Conservation (phyloP, 202 grass and related monocot species). For the Saccharum hybrid region DNA sequence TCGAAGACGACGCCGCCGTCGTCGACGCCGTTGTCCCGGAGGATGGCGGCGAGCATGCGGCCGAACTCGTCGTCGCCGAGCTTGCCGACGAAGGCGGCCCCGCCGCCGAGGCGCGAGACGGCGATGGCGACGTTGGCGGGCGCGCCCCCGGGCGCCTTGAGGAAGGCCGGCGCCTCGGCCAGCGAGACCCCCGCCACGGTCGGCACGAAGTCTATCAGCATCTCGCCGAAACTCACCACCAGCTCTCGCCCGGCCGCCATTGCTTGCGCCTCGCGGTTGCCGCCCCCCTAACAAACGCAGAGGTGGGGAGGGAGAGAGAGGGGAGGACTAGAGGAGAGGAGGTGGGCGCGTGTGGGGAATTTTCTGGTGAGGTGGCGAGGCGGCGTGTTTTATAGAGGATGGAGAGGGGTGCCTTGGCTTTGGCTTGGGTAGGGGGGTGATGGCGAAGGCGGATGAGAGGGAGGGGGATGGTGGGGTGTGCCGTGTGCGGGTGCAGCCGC, state of each 20-base stretch:
- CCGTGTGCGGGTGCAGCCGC: not conserved
- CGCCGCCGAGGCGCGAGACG: conserved; percentile 78
- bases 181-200: conserved; percentile 85
- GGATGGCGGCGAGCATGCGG: conserved; percentile 86
- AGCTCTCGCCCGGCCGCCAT: conserved; percentile 57
- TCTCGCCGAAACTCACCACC: conserved; percentile 95
- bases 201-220: conserved; percentile 98
- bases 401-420: not conserved
- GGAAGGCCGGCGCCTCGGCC: conserved; percentile 86
- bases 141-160: conserved; percentile 87
- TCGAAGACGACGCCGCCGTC: conserved; percentile 80
- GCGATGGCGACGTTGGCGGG: conserved; percentile 97
- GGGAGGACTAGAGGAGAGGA: not conserved
- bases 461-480: not conserved
- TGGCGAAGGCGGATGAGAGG: not conserved
- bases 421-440: not conserved
- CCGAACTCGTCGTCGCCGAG: conserved; percentile 98
- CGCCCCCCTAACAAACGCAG: not conserved
- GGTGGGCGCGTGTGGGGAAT: conserved; percentile 32
- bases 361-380: conserved; percentile 41
- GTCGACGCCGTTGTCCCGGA: conserved; percentile 88
- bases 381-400: conserved; percentile 42
- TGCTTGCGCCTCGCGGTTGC: not conserved
- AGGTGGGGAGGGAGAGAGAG: not conserved
- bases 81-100: conserved; percentile 84